A percentile compares a stretch with the other conserved stretches of the same genome.
Conservation (phyloP, 2,329 filamentous ascomycete species). For the Cordyceps sp. region DNA sequence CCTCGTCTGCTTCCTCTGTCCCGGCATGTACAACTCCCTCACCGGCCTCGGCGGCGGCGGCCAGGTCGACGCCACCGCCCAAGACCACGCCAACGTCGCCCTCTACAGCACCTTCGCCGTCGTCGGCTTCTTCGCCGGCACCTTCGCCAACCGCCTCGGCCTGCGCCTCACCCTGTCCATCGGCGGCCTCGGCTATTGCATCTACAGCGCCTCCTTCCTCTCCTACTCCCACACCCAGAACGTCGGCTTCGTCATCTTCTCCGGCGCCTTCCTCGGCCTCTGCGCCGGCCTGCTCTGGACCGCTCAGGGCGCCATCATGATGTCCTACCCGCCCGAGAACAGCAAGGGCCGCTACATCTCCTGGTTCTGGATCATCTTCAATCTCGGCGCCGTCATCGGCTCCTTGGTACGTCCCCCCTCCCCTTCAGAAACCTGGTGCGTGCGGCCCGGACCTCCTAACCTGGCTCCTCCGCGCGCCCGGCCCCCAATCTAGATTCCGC, state of each 20-base stretch:
- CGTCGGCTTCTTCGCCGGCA: constrained; percentile 56
- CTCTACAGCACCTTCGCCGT: constrained; percentile 57
- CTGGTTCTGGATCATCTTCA: constrained; percentile 92
- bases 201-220: constrained; percentile 58
- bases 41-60: constrained; percentile 47
- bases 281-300: constrained; percentile 72
- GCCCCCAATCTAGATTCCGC: constrained; percentile 29
- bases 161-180: constrained; percentile 51
- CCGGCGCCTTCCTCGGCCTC: constrained; percentile 59
- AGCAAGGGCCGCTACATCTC: constrained; percentile 81
- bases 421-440: neutral
- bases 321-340: constrained; percentile 69
- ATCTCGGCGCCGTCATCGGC: constrained; percentile 77
- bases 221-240: constrained; percentile 53
- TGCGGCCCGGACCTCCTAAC: too few species aligned
- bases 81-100: constrained; percentile 51
- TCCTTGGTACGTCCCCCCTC: constrained; percentile 29
- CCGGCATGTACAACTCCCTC: constrained; percentile 57
- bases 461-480: neutral
- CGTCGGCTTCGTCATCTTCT: constrained; percentile 57
- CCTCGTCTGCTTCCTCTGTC: constrained; percentile 42
- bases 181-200: constrained; percentile 60
- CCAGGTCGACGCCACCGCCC: constrained; percentile 29
- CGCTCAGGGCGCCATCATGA: constrained; percentile 74
- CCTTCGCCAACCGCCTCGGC: constrained; percentile 61